Base-by-base conservation (phyloP, 306 rosid species). In the Casuarina equisetifolia region DNA sequence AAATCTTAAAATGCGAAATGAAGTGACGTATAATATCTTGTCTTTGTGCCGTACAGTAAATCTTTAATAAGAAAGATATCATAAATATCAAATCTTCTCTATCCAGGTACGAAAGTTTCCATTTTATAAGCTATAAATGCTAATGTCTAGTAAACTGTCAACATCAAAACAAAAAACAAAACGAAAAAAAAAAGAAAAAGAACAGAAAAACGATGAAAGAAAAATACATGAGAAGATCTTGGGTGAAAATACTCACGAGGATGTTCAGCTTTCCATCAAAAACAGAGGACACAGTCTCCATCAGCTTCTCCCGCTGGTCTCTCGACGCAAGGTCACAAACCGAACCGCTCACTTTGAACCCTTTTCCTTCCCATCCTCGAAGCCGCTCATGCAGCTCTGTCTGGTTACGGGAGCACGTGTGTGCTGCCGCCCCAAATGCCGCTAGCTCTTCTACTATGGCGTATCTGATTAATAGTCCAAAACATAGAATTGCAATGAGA, bases 361-460 rank as follows among this genome's bases (percentile, higher is more conserved):
- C 89, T 77, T 79, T 85, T 55, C 48, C 43, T 55, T 79, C 44
- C 89, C 86, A 85, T 74, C 84, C 89, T 69, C 16, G 6, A 13
- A 85, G 13, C 51, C 83, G 76, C 75, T 81, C 75, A 1, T 57
- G n/a, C 7, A 83, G 38, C 61, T 79, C 85, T 61, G 74, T 48
- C 71, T 79, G 78, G 78, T 75, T 86, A 9, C 89, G 79, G 2
- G 88, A 74, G 72, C 91, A 88, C 2, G 85, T 82, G 48, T 83
- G 88, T 3, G 85, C 88, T 0, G 17, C 43, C 2, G 88, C 89
- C 10, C 89, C 89, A 35, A 88, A 80, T 9, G 64, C 85, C 0
- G 86, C 91, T 4, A 88, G 78, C 39, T 85, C 89, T 78, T 88
- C 89, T 38, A 86, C 89, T 49, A 84, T 82, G 32, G 86, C 85